Conservation (phyloP, 1,284 basidiomycete genomes). For the Malassezia dermatis region DNA sequence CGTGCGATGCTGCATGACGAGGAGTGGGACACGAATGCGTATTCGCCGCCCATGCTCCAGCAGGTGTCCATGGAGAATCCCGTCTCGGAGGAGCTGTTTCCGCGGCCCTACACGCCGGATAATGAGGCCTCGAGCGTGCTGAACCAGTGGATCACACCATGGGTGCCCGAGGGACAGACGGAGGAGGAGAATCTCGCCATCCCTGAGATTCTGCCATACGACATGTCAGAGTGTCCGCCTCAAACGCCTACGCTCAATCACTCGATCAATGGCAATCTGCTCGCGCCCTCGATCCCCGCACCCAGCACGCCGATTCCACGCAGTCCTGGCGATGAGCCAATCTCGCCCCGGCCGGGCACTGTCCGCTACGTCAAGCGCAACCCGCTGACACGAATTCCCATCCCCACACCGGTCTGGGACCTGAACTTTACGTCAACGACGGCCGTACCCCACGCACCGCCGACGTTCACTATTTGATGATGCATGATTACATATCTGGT, state of each 20-base stretch:
- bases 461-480: constrained; percentile 14
- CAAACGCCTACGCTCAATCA: neutral
- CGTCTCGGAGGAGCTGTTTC: neutral
- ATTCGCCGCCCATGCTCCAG: neutral
- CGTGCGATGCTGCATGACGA: constrained; percentile 1
- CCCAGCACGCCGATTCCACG: constrained; percentile 13
- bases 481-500: neutral
- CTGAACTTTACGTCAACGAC: constrained; percentile 11
- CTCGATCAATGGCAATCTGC: neutral
- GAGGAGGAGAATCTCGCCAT: neutral
- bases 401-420: constrained; percentile 13
- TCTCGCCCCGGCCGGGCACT: constrained; percentile 1
- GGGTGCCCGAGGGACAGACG: neutral
- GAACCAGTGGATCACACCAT: neutral
- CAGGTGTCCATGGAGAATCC: neutral
- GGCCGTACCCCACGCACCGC: neutral
- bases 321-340: constrained; percentile 6
- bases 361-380: constrained; percentile 7
- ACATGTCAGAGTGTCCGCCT: neutral
- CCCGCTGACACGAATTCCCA: constrained; percentile 10
- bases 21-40: neutral
- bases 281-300: constrained; percentile 14
- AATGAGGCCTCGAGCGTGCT: neutral
- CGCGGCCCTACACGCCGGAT: neutral
- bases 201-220: neutral